Evolutionary conservation across 2,329 filamentous ascomycete genomes (phyloP).

Genomic region (Dactylella cylindrospora): DNA sequence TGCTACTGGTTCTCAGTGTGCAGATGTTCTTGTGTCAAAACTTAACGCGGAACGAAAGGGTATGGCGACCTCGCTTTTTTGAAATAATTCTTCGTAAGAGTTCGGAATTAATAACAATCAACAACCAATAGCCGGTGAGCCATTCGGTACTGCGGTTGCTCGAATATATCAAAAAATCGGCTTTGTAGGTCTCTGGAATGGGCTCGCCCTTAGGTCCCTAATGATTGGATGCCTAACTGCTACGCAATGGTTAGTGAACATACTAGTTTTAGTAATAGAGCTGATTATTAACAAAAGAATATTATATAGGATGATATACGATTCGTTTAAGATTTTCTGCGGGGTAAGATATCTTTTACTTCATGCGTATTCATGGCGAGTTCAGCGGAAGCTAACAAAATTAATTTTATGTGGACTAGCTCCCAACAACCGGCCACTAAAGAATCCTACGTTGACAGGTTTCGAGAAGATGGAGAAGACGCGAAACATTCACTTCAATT

Average conservation of each 20-base stretch:
- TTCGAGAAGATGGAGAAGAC: no score
- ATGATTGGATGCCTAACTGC: constrained; percentile 85
- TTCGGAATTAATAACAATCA: background rate
- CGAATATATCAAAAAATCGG: constrained; percentile 87
- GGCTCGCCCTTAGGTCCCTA: constrained; percentile 78
- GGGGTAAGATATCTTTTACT: no score
- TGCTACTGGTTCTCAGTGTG: constrained; percentile 76
- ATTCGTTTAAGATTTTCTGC: no score
- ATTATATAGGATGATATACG: no score
- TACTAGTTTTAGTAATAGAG: no score
- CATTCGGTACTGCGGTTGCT: constrained; percentile 71
- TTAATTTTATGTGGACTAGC: no score
- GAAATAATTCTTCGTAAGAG: background rate
- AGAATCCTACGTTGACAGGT: no score
- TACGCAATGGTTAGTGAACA: constrained; percentile 92
- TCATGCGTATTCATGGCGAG: no score
- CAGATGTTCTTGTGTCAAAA: constrained; percentile 91
- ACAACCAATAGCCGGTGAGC: constrained; percentile 63
- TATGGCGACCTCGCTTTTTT: background rate
- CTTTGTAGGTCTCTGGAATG: constrained; percentile 87
- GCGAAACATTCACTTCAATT: no score
- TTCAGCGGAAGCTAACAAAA: no score
- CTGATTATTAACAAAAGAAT: no score
- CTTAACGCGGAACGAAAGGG: constrained; percentile 73
- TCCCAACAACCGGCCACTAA: no score